These are phyloP conservation scores for Thalassiosira mediterranea DNA, from an alignment of 352 stramenopile genomes.

Conservation along the genomic window DNA sequence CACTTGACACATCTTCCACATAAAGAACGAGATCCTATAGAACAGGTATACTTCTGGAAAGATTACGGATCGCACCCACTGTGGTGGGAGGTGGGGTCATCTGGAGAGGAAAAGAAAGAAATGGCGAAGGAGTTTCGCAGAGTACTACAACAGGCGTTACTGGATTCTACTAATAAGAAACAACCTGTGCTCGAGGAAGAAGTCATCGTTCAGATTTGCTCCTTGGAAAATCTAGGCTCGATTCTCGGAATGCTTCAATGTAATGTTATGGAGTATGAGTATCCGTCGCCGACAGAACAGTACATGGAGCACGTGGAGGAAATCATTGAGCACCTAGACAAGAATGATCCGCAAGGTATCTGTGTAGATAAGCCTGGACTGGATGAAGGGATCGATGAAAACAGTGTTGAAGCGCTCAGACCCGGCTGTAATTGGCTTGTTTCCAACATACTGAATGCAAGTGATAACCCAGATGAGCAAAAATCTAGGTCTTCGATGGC, in stretches of 20 bases:
- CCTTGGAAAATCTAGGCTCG: conserved; percentile 24
- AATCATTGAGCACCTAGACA: too few relatives aligned
- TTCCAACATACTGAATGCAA: conserved; percentile 1
- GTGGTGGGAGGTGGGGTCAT: conserved; percentile 39
- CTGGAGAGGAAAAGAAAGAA: conserved; percentile 7
- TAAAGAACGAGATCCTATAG: conserved; percentile 4
- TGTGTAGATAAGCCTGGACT: too few relatives aligned
- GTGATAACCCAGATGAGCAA: not conserved
- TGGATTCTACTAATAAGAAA: not conserved
- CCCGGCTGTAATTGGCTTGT: conserved; percentile 16
- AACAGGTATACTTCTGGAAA: conserved; percentile 32
- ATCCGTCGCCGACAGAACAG: conserved; percentile 33
- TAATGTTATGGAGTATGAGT: conserved; percentile 49
- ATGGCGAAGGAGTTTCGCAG: not conserved
- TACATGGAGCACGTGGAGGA: conserved; percentile 38
- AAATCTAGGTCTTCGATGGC: not conserved
- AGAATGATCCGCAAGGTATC: too few relatives aligned
- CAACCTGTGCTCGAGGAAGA: not conserved
- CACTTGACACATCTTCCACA: not conserved
- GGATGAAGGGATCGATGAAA: conserved; percentile 5
- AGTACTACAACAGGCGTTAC: not conserved
- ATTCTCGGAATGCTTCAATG: conserved; percentile 54
- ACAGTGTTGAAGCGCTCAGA: not conserved
- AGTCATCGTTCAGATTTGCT: conserved; percentile 11
- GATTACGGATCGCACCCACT: conserved; percentile 44